Evolutionary conservation across 1,284 basidiomycete species (phyloP).

Genomic region (Neolentinus lepideus): DNA sequence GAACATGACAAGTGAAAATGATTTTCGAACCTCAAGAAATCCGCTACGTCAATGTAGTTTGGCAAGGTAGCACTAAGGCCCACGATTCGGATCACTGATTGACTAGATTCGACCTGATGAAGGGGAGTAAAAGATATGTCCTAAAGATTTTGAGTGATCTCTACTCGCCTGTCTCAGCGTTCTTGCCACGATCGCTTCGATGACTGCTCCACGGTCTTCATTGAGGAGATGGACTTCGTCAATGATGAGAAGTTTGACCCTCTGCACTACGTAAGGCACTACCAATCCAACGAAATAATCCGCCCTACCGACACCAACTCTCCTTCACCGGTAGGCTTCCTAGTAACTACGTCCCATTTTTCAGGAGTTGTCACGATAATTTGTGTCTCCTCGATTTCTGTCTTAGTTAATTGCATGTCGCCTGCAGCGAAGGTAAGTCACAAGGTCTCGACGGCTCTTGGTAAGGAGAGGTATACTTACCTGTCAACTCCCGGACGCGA

Average conservation of each 20-base stretch:
- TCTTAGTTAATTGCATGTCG: slow-evolving; percentile 96
- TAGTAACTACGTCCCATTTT: slow-evolving; percentile 99
- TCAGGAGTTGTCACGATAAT: slow-evolving; percentile 99
- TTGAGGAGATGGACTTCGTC: slow-evolving; percentile 98
- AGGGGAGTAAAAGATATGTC: background rate
- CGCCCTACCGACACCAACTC: slow-evolving; percentile 80
- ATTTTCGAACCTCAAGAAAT: slow-evolving; percentile 78
- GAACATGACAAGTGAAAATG: background rate
- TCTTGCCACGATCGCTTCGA: slow-evolving; percentile 96
- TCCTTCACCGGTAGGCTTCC: slow-evolving; percentile 95
- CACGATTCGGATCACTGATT: slow-evolving; percentile 97
- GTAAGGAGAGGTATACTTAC: slow-evolving; percentile 26
- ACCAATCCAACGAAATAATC: background rate
- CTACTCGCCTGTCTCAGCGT: slow-evolving; percentile 77
- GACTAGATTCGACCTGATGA: slow-evolving; percentile 85
- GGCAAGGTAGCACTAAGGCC: slow-evolving; percentile 97
- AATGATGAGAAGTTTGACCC: slow-evolving; percentile 92
- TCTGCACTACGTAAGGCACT: slow-evolving; percentile 36
- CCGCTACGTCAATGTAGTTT: slow-evolving; percentile 96
- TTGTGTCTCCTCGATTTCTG: slow-evolving; percentile 94
- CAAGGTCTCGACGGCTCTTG: slow-evolving; percentile 3
- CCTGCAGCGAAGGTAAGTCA: slow-evolving; percentile 51
- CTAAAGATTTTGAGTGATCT: slow-evolving; percentile 5
- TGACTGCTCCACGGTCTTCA: slow-evolving; percentile 97
- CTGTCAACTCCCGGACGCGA: slow-evolving; percentile 87